Percentiles rank a stretch among this genome's conserved stretches.
Conservation (phyloP, 805 yeast genomes). For the Wickerhamomyces chambardii region DNA sequence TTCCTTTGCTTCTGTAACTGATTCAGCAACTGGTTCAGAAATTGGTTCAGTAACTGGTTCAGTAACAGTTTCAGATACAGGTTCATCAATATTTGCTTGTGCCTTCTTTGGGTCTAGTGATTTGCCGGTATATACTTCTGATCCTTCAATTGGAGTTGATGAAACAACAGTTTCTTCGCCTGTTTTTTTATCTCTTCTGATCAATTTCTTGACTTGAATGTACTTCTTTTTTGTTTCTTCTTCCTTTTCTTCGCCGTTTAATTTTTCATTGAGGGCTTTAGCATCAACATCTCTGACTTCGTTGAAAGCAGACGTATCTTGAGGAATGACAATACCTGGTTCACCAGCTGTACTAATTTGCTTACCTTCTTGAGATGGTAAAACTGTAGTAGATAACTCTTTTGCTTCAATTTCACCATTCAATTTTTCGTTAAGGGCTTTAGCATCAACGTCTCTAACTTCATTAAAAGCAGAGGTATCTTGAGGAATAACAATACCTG, state of each 20-base stretch:
- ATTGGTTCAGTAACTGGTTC: no score
- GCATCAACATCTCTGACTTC: conserved; percentile 49
- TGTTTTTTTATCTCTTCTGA: conserved; percentile 29
- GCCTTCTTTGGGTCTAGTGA: conserved; percentile 11
- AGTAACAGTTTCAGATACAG: no score
- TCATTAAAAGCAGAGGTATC: conserved; percentile 48
- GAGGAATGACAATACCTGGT: conserved; percentile 62
- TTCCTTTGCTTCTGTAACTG: conserved; percentile 8
- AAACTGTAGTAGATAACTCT: conserved; percentile 27
- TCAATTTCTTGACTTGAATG: conserved; percentile 26
- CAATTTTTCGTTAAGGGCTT: conserved; percentile 32
- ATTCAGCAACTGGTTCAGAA: no score
- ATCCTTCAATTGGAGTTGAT: conserved; percentile 16
- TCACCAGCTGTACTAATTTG: conserved; percentile 42
- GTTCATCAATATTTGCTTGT: conserved; percentile 1
- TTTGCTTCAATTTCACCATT: conserved; percentile 4
- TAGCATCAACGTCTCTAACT: conserved; percentile 38
- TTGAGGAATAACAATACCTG: conserved; percentile 60
- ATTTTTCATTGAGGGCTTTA: conserved; percentile 42
- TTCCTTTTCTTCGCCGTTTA: conserved; percentile 13
- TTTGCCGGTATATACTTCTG: conserved; percentile 9
- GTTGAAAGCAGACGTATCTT: conserved; percentile 55
- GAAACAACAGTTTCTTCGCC: conserved; percentile 29
- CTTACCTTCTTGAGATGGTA: conserved; percentile 34
- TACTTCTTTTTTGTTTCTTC: conserved; percentile 16